Conservation (phyloP, 2,329 filamentous ascomycete genomes). For the Stagonosporopsis chrysanthemi region DNA sequence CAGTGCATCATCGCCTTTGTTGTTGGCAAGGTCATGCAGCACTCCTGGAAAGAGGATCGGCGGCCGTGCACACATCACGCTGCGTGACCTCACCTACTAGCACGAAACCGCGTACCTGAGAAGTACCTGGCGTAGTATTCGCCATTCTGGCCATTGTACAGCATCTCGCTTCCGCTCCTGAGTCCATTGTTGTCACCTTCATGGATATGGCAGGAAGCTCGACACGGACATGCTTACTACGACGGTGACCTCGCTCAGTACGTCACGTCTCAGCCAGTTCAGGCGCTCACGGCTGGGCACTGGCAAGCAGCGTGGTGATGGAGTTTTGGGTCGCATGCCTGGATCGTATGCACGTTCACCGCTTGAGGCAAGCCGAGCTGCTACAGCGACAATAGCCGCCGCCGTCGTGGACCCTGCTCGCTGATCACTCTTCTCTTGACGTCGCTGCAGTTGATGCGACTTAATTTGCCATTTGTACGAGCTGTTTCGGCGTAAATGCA, state of each 20-base stretch:
- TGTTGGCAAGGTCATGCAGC: conserved; percentile 26
- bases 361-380: conserved; percentile 25
- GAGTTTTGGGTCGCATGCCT: conserved; percentile 26
- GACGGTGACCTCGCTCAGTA: conserved; percentile 3
- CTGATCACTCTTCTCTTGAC: conserved; percentile 13
- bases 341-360: conserved; percentile 23
- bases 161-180: conserved; percentile 1
- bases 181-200: neutral
- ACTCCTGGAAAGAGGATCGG: conserved; percentile 7
- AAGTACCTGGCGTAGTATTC: conserved; percentile 28
- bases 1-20: conserved; percentile 15
- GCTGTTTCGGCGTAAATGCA: too few relatives aligned
- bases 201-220: neutral
- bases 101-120: conserved; percentile 28
- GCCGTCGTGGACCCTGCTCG: conserved; percentile 19
- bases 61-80: conserved; percentile 25
- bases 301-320: conserved; percentile 16
- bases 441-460: neutral
- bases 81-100: conserved; percentile 22
- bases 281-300: conserved; percentile 5
- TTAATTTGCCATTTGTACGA: neutral
- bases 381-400: conserved; percentile 27
- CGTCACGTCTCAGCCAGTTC: neutral
- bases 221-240: neutral
- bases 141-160: conserved; percentile 15